Evolutionary conservation across 768 basidiomycete genomes (phyloP), one percentile per base, ranked within the genome.

Genomic region (Holtermannia corniformis): DNA sequence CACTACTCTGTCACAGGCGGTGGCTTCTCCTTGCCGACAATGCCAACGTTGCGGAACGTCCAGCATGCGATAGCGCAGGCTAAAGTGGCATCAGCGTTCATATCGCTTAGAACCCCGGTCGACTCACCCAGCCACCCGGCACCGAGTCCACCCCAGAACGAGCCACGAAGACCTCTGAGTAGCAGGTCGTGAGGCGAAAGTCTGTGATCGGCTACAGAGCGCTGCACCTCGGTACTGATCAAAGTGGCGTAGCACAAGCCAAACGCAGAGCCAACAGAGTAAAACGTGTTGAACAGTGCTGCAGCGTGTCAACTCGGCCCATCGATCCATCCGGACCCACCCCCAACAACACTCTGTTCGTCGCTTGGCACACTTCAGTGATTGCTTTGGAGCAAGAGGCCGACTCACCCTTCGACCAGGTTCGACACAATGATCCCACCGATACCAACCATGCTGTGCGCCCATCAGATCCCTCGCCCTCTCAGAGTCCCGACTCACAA

Each of bases 181-280:
- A 37, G 32, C 32, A 37, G 7, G 32, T 37, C 32, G 16, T 37
- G 32, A 7, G 7, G 32, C 32, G 32, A 37, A 7, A 7, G 32
- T 37, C 32, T 16, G 7, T 37, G 32, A 37, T 7, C 16, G 32
- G 7, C 32, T n/a, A n/a, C n/a, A n/a, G n/a, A n/a, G n/a, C 32
- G 32, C 16, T 37, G 32, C 10, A 37, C 32, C 16, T 37, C 32
- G 32, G 32, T 37, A 16, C 32, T 54, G 5, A 67, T 58, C 44
- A 70, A 58, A 14, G 68, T 50, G 12, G 65, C 62, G 16, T 67
- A 19, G 12, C 65, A 62, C 16, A 67, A 52, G 19, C 65, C 68
- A 49, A 64, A 67, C 2, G 64, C 55, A 23, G 62, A 61, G 26
- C 62, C 68, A 0, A 70, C 51, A 41, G 63, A 61, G 11, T 65